Percentiles rank a stretch among this genome's conserved stretches.
These are phyloP conservation scores for Albugo candida DNA, from an alignment of 352 stramenopile genomes.

Conservation along the genomic window DNA sequence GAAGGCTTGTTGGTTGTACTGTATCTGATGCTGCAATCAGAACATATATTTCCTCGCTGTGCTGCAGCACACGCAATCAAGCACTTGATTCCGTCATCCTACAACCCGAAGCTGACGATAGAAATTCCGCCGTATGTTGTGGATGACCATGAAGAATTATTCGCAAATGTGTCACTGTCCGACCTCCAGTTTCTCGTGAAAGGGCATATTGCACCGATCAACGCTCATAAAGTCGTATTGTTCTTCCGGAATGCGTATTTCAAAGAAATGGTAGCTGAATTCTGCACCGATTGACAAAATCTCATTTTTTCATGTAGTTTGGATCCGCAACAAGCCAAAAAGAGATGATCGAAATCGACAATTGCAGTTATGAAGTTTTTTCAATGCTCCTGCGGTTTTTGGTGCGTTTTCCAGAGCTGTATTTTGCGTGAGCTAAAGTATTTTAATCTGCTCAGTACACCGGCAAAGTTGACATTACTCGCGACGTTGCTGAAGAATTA, in stretches of 20 bases:
- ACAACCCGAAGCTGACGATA: constrained; percentile 59
- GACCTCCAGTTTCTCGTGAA: constrained; percentile 79
- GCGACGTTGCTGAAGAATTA: constrained; percentile 63
- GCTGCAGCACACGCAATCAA: constrained; percentile 73
- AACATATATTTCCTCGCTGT: constrained; percentile 48
- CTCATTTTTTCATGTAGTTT: constrained; percentile 29
- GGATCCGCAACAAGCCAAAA: constrained; percentile 60
- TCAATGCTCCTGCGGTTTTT: constrained; percentile 67
- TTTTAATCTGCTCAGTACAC: constrained; percentile 42
- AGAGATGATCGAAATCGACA: constrained; percentile 74
- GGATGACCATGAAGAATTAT: constrained; percentile 75
- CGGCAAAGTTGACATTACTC: constrained; percentile 66
- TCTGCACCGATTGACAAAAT: constrained; percentile 2
- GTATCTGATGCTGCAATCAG: constrained; percentile 62
- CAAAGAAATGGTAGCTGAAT: constrained; percentile 70
- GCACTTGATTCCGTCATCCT: constrained; percentile 50
- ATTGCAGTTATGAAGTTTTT: constrained; percentile 79
- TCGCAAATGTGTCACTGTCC: constrained; percentile 62
- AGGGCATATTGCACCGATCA: constrained; percentile 68
- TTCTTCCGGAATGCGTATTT: constrained; percentile 84
- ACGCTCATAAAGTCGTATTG: constrained; percentile 75
- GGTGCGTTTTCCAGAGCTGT: constrained; percentile 15
- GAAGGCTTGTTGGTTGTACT: constrained; percentile 65
- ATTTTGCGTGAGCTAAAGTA: background rate
- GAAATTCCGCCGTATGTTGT: constrained; percentile 61